Conservation (phyloP, 495 filamentous ascomycete species). For the Podospora didyma region DNA sequence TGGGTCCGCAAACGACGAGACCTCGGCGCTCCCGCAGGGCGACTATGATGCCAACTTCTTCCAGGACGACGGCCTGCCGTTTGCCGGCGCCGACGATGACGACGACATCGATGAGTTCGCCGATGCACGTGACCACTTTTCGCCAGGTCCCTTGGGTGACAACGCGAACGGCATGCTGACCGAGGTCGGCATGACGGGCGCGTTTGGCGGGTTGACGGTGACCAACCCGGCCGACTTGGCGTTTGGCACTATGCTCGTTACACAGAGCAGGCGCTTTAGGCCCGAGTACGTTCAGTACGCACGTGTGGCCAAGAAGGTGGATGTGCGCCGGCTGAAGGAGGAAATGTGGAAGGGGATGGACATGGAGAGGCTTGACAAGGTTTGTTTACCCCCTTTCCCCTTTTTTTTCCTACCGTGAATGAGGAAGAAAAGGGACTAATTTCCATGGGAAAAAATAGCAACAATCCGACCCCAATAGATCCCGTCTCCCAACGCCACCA, state of each 20-base stretch:
- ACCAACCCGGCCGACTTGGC: constrained; percentile 54
- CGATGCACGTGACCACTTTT: constrained; percentile 87
- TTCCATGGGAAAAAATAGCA: too few species aligned
- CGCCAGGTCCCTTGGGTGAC: constrained; percentile 56
- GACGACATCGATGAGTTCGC: constrained; percentile 75
- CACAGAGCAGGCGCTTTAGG: constrained; percentile 71
- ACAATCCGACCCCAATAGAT: not conserved
- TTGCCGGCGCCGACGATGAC: constrained; percentile 66
- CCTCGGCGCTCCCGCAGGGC: constrained; percentile 50
- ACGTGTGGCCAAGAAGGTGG: constrained; percentile 97
- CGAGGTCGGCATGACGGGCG: constrained; percentile 42
- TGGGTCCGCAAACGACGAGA: constrained; percentile 24
- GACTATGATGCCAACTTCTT: constrained; percentile 98
- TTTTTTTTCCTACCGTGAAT: not conserved
- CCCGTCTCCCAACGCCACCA: constrained; percentile 6
- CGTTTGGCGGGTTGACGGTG: constrained; percentile 44
- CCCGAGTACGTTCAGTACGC: constrained; percentile 98
- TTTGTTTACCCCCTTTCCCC: constrained; percentile 24
- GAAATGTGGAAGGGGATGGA: constrained; percentile 93
- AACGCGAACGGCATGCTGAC: constrained; percentile 26
- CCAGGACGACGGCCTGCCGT: constrained; percentile 83
- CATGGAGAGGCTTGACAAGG: constrained; percentile 44
- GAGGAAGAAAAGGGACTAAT: too few species aligned
- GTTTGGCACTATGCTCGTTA: constrained; percentile 92
- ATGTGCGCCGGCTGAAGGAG: constrained; percentile 88